Percentiles rank a stretch among this genome's conserved stretches.
These are phyloP conservation scores for Ceriops decandra DNA, from an alignment of 345 rosid genomes.

Conservation along the genomic window DNA sequence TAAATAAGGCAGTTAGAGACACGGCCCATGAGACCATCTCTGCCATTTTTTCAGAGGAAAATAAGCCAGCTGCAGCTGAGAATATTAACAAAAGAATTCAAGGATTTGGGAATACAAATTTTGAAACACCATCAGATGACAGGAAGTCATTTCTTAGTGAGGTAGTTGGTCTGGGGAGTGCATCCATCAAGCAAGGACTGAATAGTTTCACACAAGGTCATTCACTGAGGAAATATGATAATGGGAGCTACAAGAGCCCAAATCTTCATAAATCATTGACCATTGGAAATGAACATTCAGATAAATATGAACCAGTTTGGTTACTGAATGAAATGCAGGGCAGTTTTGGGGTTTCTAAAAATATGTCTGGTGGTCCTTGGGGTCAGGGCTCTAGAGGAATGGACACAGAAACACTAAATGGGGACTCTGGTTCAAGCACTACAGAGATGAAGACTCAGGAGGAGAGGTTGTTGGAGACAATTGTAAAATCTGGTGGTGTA, in stretches of 20 bases:
- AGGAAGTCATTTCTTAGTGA: conserved; percentile 85
- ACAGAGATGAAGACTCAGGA: conserved; percentile 68
- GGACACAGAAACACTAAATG: conserved; percentile 35
- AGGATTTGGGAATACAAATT: conserved; percentile 93
- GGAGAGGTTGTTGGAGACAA: conserved; percentile 80
- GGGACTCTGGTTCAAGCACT: conserved; percentile 46
- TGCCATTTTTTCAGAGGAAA: conserved; percentile 79
- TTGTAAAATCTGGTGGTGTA: conserved; percentile 90
- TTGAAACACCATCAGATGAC: conserved; percentile 65
- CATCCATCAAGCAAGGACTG: conserved; percentile 87
- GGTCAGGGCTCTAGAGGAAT: conserved; percentile 41
- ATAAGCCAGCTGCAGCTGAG: conserved; percentile 60
- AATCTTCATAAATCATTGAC: conserved; percentile 89
- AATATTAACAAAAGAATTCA: conserved; percentile 66
- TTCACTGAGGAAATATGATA: conserved; percentile 57
- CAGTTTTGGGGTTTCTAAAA: conserved; percentile 42
- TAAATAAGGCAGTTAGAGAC: conserved; percentile 88
- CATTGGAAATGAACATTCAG: conserved; percentile 51
- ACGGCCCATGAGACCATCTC: conserved; percentile 80
- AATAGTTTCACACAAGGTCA: conserved; percentile 70
- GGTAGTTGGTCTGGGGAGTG: conserved; percentile 93
- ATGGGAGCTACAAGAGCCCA: conserved; percentile 75
- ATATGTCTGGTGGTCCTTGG: conserved; percentile 57
- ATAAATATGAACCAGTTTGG: conserved; percentile 68
- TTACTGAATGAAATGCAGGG: conserved; percentile 45